Base-by-base conservation (phyloP, 371 early-diverging fungal genomes). In the Mucor saturninus region DNA sequence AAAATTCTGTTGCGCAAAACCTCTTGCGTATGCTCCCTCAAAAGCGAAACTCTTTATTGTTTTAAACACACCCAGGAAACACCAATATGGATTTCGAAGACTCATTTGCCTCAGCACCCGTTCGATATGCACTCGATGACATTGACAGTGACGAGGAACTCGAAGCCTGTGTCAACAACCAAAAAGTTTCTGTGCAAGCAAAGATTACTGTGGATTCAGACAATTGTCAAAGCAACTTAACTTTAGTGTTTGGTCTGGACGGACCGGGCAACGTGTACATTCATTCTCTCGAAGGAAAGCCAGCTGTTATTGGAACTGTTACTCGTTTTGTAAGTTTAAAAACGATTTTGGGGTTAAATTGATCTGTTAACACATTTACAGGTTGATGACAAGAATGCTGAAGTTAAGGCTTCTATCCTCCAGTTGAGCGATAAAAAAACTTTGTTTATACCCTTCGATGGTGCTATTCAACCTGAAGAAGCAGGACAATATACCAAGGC, bases 111-210 rank as follows among this genome's bases (percentile, higher is more conserved):
- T 56, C 72, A 31, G 75, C 78, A 13, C 81, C 81, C 32, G 74
- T 77, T 5, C 65, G 81, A 26, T 81, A 81, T 56, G 76, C 81
- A 30, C 59, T 77, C 4, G 79, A 79, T 37, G 76, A 76, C 52
- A 63, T 64, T 14, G 74, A 74, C 11, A 72, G 74, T n/a, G 80
- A 80, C 31, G 69, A 70, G 11, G 73, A 77, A 50, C 40, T 56
- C 15, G 62, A 75, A 55, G 66, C 54, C 13, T 15, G 46, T 56
- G n/a, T 31, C 43, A 61, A 54, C 59, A 26, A 30, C 7, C 29
- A 56, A 10, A 53, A 56, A 31, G 39, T 59, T n/a, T 46, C 50
- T 11, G 39, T 56, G 48, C 30, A 42, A 26, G 30, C 56, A 46
- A 37, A 29, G 32, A 39, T 46, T 42, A 30, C 38, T 31, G 2